Evolutionary conservation across 371 early-diverging fungal genomes (phyloP), one percentile per base, ranked within the genome.

Genomic region (Lichtheimia hyalospora): DNA sequence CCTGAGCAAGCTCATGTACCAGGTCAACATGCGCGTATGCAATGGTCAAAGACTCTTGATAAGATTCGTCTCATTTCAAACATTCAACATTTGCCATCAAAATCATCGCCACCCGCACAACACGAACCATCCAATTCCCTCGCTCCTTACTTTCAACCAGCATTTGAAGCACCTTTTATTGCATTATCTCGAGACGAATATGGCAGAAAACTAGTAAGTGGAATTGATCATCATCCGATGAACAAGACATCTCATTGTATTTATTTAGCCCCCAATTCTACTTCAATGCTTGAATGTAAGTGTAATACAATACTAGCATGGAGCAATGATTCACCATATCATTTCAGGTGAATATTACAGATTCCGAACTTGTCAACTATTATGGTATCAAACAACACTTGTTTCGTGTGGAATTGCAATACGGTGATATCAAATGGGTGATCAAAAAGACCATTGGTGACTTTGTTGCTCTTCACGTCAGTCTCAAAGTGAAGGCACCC

Each of bases 381-480:
- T 60, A 39, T 49, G 72, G 73, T 15, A 48, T 77, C 28, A 68
- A 68, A 23, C 73, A 83, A 61, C 75, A 76, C 63, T 61, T 85
- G 13, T 88, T 88, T 67, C 85, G 90, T 10, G 86, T 93, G 23
- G 89, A 90, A 67, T 66, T 92, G 43, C 83, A 88, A 59, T 93
- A 93, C 60, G 94, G 94, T 13, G 89, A 88, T 57, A 70, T 86
- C 55, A 86, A 88, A 71, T 93, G 93, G 93, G 85, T 88, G 15
- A 82, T 93, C 34, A 68, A 79, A 25, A 84, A 87, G 15, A 79
- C 84, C 5, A 78, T 88, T 25, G 69, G 81, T 52, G 93, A 93
- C 54, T 91, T 93, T 63, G 70, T 84, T 15, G 64, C 74, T 14
- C 64, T 93, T 43, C 90, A 92, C 61, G 75, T 87, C 28, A 69